phyloP scores from a whole-genome alignment of 805 yeast species.

The Pichia ethanolica region DNA sequence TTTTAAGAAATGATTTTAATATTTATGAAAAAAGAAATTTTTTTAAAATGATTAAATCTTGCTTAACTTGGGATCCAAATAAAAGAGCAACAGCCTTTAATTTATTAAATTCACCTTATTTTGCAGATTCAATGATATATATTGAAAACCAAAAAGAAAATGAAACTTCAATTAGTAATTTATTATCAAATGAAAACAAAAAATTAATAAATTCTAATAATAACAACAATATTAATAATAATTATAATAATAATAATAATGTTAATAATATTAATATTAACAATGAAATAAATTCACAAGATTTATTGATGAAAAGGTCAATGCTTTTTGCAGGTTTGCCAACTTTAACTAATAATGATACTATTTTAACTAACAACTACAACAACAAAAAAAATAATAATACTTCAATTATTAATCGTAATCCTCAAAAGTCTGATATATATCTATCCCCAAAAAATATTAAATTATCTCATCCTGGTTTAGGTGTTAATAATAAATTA shows the following conservation, averaged over 20 bases:
- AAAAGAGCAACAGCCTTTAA: conserved; percentile 46
- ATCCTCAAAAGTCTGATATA: neutral
- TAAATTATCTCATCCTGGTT: conserved; percentile 3
- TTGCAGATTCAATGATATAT: conserved; percentile 34
- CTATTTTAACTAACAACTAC: too few relatives aligned
- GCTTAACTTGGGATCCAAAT: conserved; percentile 76
- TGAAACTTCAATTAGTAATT: neutral
- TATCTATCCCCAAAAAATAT: neutral
- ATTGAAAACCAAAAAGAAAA: conserved; percentile 15
- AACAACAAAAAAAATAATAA: neutral
- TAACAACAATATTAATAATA: too few relatives aligned
- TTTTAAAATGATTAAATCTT: conserved; percentile 36
- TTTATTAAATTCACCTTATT: conserved; percentile 47
- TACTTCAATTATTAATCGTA: neutral
- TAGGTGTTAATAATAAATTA: conserved; percentile 5
- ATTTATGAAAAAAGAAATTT: conserved; percentile 30
- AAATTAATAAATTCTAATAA: too few relatives aligned
- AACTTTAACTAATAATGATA: neutral
- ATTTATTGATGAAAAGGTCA: neutral
- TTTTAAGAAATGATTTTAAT: conserved; percentile 38
- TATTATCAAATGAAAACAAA: too few relatives aligned
- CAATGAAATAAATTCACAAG: neutral
- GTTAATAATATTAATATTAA: too few relatives aligned
- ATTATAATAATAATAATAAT: too few relatives aligned
- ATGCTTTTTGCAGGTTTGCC: conserved; percentile 7